Base-by-base conservation (phyloP, 805 yeast genomes). In the Ogataea haglerorum region DNA sequence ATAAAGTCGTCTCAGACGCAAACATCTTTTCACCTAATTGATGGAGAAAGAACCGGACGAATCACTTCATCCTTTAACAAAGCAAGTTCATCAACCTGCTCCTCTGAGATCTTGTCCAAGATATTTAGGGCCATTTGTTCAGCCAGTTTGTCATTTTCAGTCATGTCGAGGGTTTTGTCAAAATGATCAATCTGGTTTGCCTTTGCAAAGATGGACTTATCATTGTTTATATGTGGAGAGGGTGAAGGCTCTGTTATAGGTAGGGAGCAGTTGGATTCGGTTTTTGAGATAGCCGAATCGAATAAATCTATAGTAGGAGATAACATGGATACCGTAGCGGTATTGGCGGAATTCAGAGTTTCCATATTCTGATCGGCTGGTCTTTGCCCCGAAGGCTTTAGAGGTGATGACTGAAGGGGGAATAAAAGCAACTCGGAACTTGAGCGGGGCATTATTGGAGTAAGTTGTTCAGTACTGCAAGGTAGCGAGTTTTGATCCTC, bases 121-220 rank as follows among this genome's bases (percentile, higher is more conserved):
- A 61, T 61, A 35, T 57, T 56, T 12, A 60, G 28, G 9, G 64
- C 65, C 65, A 61, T 61, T 42, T 58, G 64, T 30, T 61, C 64
- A 13, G 65, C 65, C 30, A 61, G 42, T 30, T 49, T 46, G 38
- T 61, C 65, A 36, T 58, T 60, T 21, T 54, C 57, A 12, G 31
- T 41, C 17, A 38, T 35, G 42, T 56, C 60, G 6, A 52, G 33
- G 10, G 28, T 37, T 38, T 52, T 56, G 40, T 60, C 63, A 13
- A 55, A 51, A 45, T 61, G 64, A 41, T 61, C 64, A 10, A 61
- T 61, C 38, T 61, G 65, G 31, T 61, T 55, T 4, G 64, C 45
- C 38, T 55, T 56, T 5, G 44, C 52, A 41, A 61, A 61, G 1
- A 61, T 51, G 6, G 61, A 53, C 30, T 51, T 47, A 15, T 41